These are phyloP conservation scores for Amauroascus verrucosus DNA, from an alignment of 2,329 filamentous ascomycete species.

Conservation along the genomic window DNA sequence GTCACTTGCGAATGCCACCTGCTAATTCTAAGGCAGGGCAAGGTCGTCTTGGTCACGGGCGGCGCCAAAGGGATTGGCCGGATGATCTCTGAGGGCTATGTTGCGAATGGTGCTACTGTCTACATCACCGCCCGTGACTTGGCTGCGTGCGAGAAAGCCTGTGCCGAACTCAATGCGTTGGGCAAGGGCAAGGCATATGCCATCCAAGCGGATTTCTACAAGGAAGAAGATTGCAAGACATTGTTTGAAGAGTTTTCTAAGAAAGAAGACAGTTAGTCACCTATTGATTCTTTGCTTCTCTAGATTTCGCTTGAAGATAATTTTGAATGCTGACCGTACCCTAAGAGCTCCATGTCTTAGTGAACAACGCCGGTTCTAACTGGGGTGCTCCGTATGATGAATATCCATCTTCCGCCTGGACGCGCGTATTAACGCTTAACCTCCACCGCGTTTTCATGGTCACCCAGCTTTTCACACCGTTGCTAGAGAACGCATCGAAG, in stretches of 20 bases:
- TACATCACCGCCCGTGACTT: constrained; percentile 47
- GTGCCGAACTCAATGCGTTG: constrained; percentile 40
- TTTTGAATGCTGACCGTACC: constrained; percentile 24
- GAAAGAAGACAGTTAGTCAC: constrained; percentile 48
- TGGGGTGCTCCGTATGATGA: constrained; percentile 50
- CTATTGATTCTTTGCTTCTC: constrained; percentile 27
- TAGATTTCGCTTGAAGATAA: too few species aligned
- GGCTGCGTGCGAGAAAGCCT: constrained; percentile 40
- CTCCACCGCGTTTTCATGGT: constrained; percentile 45
- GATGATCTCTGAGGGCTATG: constrained; percentile 46
- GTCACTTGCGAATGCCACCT: constrained; percentile 14
- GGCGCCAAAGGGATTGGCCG: constrained; percentile 44
- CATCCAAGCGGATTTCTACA: constrained; percentile 44
- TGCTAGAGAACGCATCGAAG: constrained; percentile 40
- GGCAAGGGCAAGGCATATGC: constrained; percentile 44
- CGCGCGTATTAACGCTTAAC: constrained; percentile 47
- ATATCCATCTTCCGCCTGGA: constrained; percentile 49
- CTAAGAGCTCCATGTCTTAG: constrained; percentile 38
- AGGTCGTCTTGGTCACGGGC: constrained; percentile 43
- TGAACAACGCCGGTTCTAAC: constrained; percentile 46
- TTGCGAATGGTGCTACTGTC: constrained; percentile 44
- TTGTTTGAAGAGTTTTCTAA: constrained; percentile 42
- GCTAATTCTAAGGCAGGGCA: constrained; percentile 45
- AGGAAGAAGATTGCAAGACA: constrained; percentile 42
- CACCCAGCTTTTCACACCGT: constrained; percentile 38